Evolutionary conservation across 164 flowering plant genomes (phyloP).

Genomic region (Berberis thunbergii): DNA sequence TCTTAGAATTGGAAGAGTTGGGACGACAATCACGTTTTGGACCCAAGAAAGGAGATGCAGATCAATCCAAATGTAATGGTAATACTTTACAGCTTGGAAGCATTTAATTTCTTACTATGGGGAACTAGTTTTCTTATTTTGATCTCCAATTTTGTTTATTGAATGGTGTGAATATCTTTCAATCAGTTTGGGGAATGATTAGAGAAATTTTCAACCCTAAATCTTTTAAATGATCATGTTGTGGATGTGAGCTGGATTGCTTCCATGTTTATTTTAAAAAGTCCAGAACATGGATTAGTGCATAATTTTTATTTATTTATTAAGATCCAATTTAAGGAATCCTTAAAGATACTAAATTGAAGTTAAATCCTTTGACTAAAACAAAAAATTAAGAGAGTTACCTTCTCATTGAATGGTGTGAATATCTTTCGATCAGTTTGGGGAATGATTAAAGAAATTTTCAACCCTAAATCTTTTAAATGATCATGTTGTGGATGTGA

Average conservation of each 20-base stretch:
- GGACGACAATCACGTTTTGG: slow-evolving; percentile 29
- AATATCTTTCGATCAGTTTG: too few species aligned
- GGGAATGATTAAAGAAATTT: too few species aligned
- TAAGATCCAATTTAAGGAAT: too few species aligned
- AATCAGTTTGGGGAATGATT: too few species aligned
- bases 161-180: too few species aligned
- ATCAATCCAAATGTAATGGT: slow-evolving; percentile 35
- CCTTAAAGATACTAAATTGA: too few species aligned
- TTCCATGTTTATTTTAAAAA: not conserved
- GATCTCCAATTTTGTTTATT: not conserved
- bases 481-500: not conserved
- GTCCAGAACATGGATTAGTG: not conserved
- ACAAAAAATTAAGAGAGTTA: not conserved
- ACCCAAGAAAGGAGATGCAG: slow-evolving; percentile 19
- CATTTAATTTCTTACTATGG: not conserved
- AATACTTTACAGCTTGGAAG: slow-evolving; percentile 5
- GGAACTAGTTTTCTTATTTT: not conserved
- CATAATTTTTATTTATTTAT: too few species aligned
- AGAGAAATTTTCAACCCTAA: too few species aligned
- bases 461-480: too few species aligned
- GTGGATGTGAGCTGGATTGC: not conserved
- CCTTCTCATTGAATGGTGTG: too few species aligned
- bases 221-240: not conserved
- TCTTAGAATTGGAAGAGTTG: slow-evolving; percentile 30
- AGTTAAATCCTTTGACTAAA: too few species aligned